Conservation (phyloP, 1,139 yeast species). For the Blastobotrys buckinghamii region DNA sequence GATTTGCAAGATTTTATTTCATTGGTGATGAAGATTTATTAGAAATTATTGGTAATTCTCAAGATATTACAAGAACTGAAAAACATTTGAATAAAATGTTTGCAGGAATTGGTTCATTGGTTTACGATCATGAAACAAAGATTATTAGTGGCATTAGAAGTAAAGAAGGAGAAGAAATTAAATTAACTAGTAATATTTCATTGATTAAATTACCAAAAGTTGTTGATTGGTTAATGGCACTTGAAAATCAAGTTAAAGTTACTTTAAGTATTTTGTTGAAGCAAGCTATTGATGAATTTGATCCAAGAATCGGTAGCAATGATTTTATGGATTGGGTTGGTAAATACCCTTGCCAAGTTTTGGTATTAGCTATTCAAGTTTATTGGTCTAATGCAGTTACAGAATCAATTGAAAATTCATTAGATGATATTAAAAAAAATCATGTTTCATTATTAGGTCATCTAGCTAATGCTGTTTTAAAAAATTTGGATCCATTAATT, state of each 20-base stretch:
- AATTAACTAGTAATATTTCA: constrained; percentile 42
- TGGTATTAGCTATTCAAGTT: constrained; percentile 53
- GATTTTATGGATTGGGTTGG: constrained; percentile 33
- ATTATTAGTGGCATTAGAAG: constrained; percentile 49
- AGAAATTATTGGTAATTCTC: constrained; percentile 69
- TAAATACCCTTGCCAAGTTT: constrained; percentile 52
- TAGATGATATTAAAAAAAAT: constrained; percentile 13
- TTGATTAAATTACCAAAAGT: constrained; percentile 41
- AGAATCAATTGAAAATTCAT: background rate
- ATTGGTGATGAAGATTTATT: constrained; percentile 87
- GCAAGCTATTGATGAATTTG: constrained; percentile 26
- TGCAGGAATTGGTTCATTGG: constrained; percentile 51
- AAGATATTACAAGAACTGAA: constrained; percentile 45
- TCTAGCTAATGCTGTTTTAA: constrained; percentile 32
- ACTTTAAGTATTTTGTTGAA: constrained; percentile 40
- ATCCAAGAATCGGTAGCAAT: constrained; percentile 12
- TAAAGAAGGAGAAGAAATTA: constrained; percentile 56
- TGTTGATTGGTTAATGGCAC: constrained; percentile 56
- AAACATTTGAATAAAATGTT: constrained; percentile 69
- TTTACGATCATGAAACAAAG: constrained; percentile 36
- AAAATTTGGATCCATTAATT: constrained; percentile 30
- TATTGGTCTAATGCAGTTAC: constrained; percentile 8
- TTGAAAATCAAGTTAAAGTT: constrained; percentile 47
- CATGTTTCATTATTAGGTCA: constrained; percentile 22
- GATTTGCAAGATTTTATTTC: constrained; percentile 79